Evolutionary conservation across 1,284 basidiomycete genomes (phyloP).

Genomic region (Fomitopsis betulina): DNA sequence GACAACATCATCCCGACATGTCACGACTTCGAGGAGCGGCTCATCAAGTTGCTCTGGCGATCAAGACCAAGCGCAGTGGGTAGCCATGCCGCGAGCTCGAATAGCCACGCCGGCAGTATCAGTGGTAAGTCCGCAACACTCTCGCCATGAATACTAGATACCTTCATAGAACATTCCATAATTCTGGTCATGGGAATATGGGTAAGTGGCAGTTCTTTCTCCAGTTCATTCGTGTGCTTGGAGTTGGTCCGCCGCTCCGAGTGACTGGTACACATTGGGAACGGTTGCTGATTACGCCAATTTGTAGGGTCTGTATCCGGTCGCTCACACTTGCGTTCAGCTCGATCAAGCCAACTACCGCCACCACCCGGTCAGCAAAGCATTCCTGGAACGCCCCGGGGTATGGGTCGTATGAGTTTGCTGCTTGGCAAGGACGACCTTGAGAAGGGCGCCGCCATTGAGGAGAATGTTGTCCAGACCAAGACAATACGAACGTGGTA

Average conservation of each 20-base stretch:
- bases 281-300: not conserved
- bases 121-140: conserved; percentile 15
- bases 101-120: conserved; percentile 21
- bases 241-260: not conserved
- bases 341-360: conserved; percentile 12
- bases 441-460: conserved; percentile 30
- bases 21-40: conserved; percentile 72
- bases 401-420: conserved; percentile 22
- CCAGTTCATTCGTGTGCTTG: not conserved
- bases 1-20: conserved; percentile 69
- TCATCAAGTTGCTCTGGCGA: conserved; percentile 76
- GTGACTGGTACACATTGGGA: not conserved
- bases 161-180: not conserved
- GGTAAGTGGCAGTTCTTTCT: not conserved
- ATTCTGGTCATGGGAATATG: not conserved
- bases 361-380: conserved; percentile 11
- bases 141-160: not conserved
- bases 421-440: conserved; percentile 21
- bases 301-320: conserved; percentile 25
- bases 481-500: conserved; percentile 33
- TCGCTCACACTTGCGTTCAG: conserved; percentile 25
- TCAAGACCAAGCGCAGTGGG: conserved; percentile 21
- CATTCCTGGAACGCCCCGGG: conserved; percentile 25
- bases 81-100: conserved; percentile 12
- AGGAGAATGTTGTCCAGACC: conserved; percentile 17